Evolutionary conservation across 805 yeast species (phyloP).

Genomic region (Blastobotrys terrestris): DNA sequence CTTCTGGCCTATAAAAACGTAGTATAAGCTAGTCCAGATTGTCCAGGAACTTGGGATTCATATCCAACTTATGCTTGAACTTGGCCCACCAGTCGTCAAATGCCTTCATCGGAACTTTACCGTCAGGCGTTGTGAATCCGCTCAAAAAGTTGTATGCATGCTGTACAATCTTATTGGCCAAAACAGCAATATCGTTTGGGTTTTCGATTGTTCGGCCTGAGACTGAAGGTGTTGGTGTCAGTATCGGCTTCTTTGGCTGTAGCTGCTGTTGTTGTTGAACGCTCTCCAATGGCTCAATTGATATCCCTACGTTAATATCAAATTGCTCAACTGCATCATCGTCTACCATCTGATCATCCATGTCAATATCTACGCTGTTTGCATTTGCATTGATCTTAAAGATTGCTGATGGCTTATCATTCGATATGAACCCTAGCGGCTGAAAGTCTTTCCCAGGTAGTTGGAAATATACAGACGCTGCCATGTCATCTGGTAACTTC

Average conservation of each 20-base stretch:
- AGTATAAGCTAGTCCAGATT: conserved; percentile 28
- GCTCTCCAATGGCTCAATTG: conserved; percentile 69
- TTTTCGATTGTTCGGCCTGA: conserved; percentile 13
- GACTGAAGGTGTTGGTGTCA: conserved; percentile 24
- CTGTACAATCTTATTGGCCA: conserved; percentile 83
- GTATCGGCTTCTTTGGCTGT: conserved; percentile 34
- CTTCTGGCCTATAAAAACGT: neutral
- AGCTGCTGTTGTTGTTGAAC: conserved; percentile 57
- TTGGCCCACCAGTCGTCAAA: conserved; percentile 95
- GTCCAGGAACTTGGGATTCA: conserved; percentile 79
- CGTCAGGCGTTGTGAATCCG: conserved; percentile 74
- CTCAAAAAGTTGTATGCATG: conserved; percentile 89
- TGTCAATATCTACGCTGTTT: conserved; percentile 9
- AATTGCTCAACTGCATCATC: conserved; percentile 37
- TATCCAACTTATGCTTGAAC: conserved; percentile 65
- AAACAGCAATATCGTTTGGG: conserved; percentile 44
- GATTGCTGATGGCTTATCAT: conserved; percentile 80
- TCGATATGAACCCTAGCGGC: conserved; percentile 32
- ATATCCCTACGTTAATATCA: conserved; percentile 65
- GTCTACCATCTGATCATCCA: conserved; percentile 54
- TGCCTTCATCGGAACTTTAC: conserved; percentile 79
- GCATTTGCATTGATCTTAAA: conserved; percentile 59
- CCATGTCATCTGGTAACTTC: conserved; percentile 51
- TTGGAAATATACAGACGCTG: conserved; percentile 87
- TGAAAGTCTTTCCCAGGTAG: conserved; percentile 49